Evolutionary conservation across 1,284 basidiomycete genomes (phyloP), one percentile per base, ranked within the genome.

Genomic region (Cutaneotrichosporon sp.): DNA sequence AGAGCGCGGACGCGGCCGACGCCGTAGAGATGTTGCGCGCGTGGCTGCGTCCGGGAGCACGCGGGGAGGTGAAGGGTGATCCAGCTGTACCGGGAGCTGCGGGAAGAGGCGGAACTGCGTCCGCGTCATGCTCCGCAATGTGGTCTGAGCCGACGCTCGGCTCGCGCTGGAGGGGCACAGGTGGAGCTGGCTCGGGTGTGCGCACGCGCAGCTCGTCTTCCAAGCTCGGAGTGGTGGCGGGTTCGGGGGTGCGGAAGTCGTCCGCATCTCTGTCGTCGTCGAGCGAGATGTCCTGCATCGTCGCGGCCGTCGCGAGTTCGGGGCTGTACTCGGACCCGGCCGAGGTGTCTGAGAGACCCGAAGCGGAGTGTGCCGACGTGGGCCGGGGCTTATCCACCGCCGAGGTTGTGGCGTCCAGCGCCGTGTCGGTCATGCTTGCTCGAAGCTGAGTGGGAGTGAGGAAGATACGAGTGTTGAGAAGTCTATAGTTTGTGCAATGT

Each of bases 1-100:
- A 47, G 16, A 31, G 16, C 4, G 22, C 14, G 3, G 52, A 21
- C 36, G 26, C 34, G 8, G 59, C 49, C 10, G 49, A 52, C 7
- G 56, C 56, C 8, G 42, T 58, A 30, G 56, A 49, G 42, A 58
- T 49, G 56, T 47, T 58, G n/a, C 22, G 55, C 38, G 55, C 26
- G 52, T 42, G 52, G 14, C 38, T 22, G 18, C 42, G 60, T 40
- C 26, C 42, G n/a, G 51, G 51, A 13, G 51, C 30, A 13, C 31
- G 51, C 30, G 51, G 51, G 14, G 51, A 53, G 4, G 42, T 46
- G 42, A 46, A 46, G 42, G 42, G 42, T 18, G 42, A 46, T 18
- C 42, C 42, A 18, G 42, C 42, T 16, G 42, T 46, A 18, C 42
- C 42, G 42, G 42, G 42, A 18, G 42, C 42, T 16, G 51, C 13